Evolutionary conservation across 192 early-diverging fungal species (phyloP).

Genomic region (Allomyces macrogynus): DNA sequence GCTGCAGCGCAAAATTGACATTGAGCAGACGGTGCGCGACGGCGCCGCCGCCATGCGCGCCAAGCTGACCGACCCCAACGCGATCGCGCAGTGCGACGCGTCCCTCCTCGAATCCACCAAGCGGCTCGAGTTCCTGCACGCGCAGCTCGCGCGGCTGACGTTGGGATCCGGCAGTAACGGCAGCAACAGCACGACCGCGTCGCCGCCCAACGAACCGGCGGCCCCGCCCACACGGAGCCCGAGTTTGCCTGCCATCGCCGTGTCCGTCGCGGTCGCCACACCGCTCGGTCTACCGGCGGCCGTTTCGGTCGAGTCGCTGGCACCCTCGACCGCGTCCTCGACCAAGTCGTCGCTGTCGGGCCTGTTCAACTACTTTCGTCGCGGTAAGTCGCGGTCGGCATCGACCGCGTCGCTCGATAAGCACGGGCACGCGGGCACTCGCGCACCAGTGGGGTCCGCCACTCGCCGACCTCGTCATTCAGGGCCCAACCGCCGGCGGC

Average conservation of each 20-base stretch:
- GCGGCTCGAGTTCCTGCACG: constrained; percentile 44
- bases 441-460: too few relatives aligned
- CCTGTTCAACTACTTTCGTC: too few relatives aligned
- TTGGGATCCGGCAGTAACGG: constrained; percentile 15
- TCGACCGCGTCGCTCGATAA: neutral
- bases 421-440: too few relatives aligned
- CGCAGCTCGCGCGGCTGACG: constrained; percentile 34
- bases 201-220: constrained; percentile 10
- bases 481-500: too few relatives aligned
- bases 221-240: constrained; percentile 5
- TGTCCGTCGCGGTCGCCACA: constrained; percentile 5
- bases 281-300: constrained; percentile 2
- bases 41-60: constrained; percentile 46
- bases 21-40: constrained; percentile 49
- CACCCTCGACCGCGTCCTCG: neutral
- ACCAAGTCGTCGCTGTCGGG: too few relatives aligned
- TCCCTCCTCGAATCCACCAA: constrained; percentile 42
- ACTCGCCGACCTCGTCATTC: too few relatives aligned
- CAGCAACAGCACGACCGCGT: constrained; percentile 22
- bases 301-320: constrained; percentile 4
- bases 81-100: constrained; percentile 53
- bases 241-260: constrained; percentile 7
- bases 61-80: constrained; percentile 35
- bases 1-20: constrained; percentile 44
- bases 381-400: neutral